Base-by-base conservation (phyloP, 208 protist species). In the Balamuthia mandrillaris region DNA sequence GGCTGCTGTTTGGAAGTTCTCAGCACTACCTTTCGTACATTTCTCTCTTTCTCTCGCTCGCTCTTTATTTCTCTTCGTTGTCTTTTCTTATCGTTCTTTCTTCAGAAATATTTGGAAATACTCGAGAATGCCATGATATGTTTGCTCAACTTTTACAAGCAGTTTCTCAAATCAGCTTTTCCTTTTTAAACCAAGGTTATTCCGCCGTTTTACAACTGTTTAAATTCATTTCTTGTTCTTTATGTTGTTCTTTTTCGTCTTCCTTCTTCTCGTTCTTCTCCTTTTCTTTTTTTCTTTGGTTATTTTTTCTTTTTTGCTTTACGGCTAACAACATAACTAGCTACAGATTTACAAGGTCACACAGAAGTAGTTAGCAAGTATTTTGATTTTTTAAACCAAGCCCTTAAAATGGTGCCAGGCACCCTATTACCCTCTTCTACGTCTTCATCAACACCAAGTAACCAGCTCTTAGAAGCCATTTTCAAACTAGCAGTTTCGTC, bases 311-410 rank as follows among this genome's bases (percentile, higher is more conserved):
- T 18, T 9, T 65, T 27, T 24, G 9, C 58, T 65, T 24, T 31
- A 9, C 33, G 24, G 2, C 65, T 16, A 35, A 31, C 39, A 4
- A 31, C 37, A n/a, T 4, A 5, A 74, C 21, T 7, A 31, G 31
- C n/a, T 70, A 37, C 45, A 74, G 65, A 74, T 42, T 3, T 74
- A 6, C 41, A 9, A 18, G 35, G 14, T 18, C 65, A 74, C 51
- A 35, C 65, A 9, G 65, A 74, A 16, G 65, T 74, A 2, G 65
- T 74, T 35, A 52, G 65, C 65, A 42, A 35, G 41, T 74, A 74
- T 42, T 74, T 74, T 74, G 65, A 74, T 35, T 52, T 74, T 35
- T 42, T 74, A 16, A 74, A 74, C 65, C 65, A 74, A 29, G 65
- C 51, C 5, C 4, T 10, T 24, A 6, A 16, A 7, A 21, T 7